Evolutionary conservation across 768 basidiomycete genomes (phyloP).

Genomic region (Suillus ampliporus): DNA sequence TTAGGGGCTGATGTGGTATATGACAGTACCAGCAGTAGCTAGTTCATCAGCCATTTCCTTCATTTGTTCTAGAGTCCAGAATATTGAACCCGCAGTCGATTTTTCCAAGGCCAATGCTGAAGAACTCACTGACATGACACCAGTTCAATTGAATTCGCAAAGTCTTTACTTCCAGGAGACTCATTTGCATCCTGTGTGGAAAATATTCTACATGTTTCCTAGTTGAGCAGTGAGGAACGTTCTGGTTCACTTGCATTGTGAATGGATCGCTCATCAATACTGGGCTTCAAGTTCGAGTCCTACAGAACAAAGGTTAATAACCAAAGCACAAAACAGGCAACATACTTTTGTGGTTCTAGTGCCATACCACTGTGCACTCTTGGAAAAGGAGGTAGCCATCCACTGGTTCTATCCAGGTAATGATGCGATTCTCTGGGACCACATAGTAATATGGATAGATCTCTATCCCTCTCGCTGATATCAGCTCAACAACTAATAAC

Average conservation of each 20-base stretch:
- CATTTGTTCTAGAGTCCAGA: too few species aligned
- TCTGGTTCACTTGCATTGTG: too few species aligned
- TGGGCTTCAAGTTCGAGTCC: background rate
- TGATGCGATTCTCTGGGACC: background rate
- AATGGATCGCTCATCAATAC: background rate
- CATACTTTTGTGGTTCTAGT: conserved; percentile 3
- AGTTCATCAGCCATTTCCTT: too few species aligned
- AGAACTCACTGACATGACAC: background rate
- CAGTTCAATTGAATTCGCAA: background rate
- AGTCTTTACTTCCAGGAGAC: background rate
- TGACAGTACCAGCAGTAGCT: too few species aligned
- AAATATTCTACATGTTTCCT: conserved; percentile 11
- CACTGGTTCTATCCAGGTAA: background rate
- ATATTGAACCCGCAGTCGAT: too few species aligned
- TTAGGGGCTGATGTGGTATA: too few species aligned
- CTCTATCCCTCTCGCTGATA: background rate
- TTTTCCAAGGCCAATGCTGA: too few species aligned
- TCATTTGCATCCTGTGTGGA: background rate
- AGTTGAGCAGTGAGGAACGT: background rate
- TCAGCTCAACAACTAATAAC: background rate
- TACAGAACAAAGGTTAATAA: background rate
- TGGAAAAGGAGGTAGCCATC: conserved; percentile 4
- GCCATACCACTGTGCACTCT: background rate
- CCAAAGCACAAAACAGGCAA: background rate
- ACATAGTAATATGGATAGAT: conserved; percentile 3